A percentile compares a stretch with the other conserved stretches of the same genome.
Evolutionary conservation across 768 basidiomycete genomes (phyloP).

Genomic region (Saitozyma sp.): DNA sequence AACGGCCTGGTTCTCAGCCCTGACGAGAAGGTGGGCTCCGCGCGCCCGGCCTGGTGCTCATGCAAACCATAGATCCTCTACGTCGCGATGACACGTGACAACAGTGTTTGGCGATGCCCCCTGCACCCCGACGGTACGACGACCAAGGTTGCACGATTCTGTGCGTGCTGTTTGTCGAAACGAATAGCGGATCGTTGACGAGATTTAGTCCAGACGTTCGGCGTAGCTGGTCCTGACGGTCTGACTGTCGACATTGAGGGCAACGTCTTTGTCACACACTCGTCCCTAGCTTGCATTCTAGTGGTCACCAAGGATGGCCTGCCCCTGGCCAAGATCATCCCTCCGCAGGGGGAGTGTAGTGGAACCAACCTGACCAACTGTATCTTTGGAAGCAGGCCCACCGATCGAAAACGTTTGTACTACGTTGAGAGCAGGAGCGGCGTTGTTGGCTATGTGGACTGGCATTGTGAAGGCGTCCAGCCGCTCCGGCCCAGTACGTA

Average conservation of each 20-base stretch:
- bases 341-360: conserved; percentile 8
- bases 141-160: conserved; percentile 22
- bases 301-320: conserved; percentile 15
- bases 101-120: conserved; percentile 27
- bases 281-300: conserved; percentile 20
- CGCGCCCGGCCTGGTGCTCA: not conserved
- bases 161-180: conserved; percentile 20
- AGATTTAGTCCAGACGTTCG: conserved; percentile 22
- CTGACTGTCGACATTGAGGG: conserved; percentile 22
- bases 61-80: conserved; percentile 10
- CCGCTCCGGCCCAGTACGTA: no score
- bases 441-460: conserved; percentile 20
- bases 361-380: conserved; percentile 22
- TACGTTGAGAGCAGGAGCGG: conserved; percentile 13
- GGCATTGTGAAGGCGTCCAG: conserved; percentile 21
- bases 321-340: conserved; percentile 22
- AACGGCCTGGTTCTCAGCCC: conserved; percentile 26
- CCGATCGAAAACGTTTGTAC: conserved; percentile 20
- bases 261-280: conserved; percentile 26
- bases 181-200: not conserved
- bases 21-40: conserved; percentile 17
- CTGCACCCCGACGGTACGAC: conserved; percentile 23
- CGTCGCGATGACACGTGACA: conserved; percentile 31
- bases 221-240: conserved; percentile 24
- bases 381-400: conserved; percentile 22